Evolutionary conservation across 2,329 filamentous ascomycete species (phyloP), one percentile per base, ranked within the genome.

Genomic region (Acrocalymma vagum): DNA sequence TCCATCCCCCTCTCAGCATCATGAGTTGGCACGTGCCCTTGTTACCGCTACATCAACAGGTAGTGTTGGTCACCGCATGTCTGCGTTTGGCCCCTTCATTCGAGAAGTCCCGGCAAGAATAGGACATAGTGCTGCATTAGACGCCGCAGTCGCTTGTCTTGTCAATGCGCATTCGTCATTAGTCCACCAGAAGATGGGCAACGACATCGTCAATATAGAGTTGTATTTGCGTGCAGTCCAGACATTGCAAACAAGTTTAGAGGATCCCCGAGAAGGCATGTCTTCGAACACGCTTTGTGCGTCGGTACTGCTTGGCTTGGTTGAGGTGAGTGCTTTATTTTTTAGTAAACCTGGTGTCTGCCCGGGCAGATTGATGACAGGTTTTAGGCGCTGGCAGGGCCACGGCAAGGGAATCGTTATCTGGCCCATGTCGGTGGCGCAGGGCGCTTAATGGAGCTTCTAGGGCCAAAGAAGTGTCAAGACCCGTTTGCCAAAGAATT

Each of bases 231-330:
- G 53, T n/a, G 64, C 64, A 3, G 62, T 68, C 18, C 63, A 59
- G 30, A 56, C 40, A 7, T 38, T 68, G 10, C 60, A 67, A 26
- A 35, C 26, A 21, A 60, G 55, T 23, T 50, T 67, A 9, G 61
- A 64, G 31, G 53, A 65, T 36, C 53, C 53, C 3, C 34, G 44
- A n/a, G 36, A 65, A 26, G 60, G 61, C 9, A 52, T 62, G 45
- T 68, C 63, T 4, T 51, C 63, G 1, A 65, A 67, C 33, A 68
- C 64, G 5, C 58, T 68, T 6, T 65, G 64, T 38, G 64, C 64
- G 29, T 59, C 62, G 5, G 53, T 68, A 21, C 49, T 67, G 3
- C 48, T 68, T 6, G 58, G 63, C 5, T 29, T 68, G 10, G 63
- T 68, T 11, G 64, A 68, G 42, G 63, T 67, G 40, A 32, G 42